A percentile compares a stretch with the other conserved stretches of the same genome.
These are phyloP conservation scores for Epicoccum sorghinum DNA, from an alignment of 2,329 filamentous ascomycete species.

Conservation along the genomic window DNA sequence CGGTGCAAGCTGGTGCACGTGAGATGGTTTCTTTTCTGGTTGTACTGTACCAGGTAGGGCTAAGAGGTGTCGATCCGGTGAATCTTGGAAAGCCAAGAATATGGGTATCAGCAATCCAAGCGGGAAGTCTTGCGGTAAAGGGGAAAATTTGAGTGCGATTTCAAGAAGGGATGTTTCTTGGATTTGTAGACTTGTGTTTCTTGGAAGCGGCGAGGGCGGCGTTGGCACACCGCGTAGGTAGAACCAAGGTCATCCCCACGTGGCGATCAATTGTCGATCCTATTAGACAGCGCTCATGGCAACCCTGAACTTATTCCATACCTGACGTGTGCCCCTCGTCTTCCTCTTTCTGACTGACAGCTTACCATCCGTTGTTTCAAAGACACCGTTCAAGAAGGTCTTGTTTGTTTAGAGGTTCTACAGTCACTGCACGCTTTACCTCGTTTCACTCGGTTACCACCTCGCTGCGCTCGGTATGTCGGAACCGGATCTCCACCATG, in stretches of 20 bases:
- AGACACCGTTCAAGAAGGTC: background rate
- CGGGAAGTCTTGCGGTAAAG: too few species aligned
- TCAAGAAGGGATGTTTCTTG: too few species aligned
- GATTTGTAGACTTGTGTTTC: background rate
- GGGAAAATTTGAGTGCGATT: too few species aligned
- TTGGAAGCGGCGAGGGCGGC: conserved; percentile 8
- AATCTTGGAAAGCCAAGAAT: too few species aligned
- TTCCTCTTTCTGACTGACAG: background rate
- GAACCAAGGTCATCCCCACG: conserved; percentile 22
- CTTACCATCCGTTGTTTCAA: background rate
- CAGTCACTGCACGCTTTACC: too few species aligned
- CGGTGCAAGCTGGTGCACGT: too few species aligned
- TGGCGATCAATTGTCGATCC: conserved; percentile 15
- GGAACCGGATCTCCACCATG: conserved; percentile 55
- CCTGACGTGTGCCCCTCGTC: background rate
- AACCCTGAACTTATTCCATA: background rate
- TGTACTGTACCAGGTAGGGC: too few species aligned
- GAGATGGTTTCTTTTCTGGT: too few species aligned
- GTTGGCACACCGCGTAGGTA: conserved; percentile 6
- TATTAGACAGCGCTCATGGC: conserved; percentile 6
- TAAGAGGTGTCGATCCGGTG: too few species aligned
- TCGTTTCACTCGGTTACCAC: too few species aligned
- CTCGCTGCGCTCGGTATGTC: conserved; percentile 32
- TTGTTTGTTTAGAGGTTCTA: background rate
- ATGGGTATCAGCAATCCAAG: too few species aligned